Evolutionary conservation across 352 stramenopile genomes (phyloP), one percentile per base, ranked within the genome.

Genomic region (Globisporangium spinosum): DNA sequence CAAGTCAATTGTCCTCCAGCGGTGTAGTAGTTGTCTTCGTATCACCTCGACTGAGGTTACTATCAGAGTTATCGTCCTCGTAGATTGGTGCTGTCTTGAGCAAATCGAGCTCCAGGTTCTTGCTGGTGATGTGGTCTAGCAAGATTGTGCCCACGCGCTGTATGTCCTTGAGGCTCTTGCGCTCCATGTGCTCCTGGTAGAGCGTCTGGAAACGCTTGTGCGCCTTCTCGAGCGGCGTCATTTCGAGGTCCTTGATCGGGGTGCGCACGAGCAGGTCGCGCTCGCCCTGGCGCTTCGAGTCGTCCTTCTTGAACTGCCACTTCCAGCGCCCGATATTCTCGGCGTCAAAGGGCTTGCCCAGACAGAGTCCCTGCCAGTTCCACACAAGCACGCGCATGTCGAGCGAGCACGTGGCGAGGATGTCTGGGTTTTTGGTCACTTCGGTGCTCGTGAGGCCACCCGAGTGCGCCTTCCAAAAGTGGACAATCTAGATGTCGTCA

Each of bases 321-420:
- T 64, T 67, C 65, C 70, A 85, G 0, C 62, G 51, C 0, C 75
- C 77, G 9, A 78, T 65, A 25, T 86, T 89, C 32, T 93, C 85
- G 0, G 76, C 72, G 17, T 89, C 83, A 64, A 90, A 91, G 2
- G 91, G 64, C 47, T 88, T 89, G 0, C 85, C 85, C 0, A 91
- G 58, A 34, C 77, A 87, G n/a, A 35, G 43, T 0, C 82, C 82
- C 29, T 85, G 65, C 85, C 85, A 93, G 49, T 81, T 78, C 85
- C 82, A 93, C 4, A 93, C 72, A 60, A 82, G 90, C 3, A 93
- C 80, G 2, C 74, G 71, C 75, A 87, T 89, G 60, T 93, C 85
- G 51, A 90, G 62, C 6, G 72, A 73, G 62, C 82, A 90, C 0
- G 82, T 91, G 8, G 90, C 63, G 0, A 91, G 22, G 43, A 93